These are phyloP conservation scores for Acacia melanoxylon DNA, from an alignment of 306 rosid genomes.

Conservation along the genomic window DNA sequence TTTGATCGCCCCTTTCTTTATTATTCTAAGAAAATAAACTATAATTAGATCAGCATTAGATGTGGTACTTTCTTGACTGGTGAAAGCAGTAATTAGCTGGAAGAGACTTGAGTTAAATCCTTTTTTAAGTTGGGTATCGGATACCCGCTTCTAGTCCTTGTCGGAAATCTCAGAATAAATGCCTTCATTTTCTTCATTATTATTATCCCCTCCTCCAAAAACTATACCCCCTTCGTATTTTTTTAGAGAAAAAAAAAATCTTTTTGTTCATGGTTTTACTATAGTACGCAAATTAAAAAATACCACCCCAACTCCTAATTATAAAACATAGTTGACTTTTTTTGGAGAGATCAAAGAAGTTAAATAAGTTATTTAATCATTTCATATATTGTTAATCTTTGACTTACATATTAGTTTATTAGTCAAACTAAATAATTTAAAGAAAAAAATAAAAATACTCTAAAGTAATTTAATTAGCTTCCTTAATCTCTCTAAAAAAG, in stretches of 20 bases:
- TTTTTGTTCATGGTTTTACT: neutral
- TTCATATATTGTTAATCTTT: too few relatives aligned
- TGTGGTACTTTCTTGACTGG: neutral
- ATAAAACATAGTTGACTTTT: too few relatives aligned
- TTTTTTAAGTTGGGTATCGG: constrained; percentile 33
- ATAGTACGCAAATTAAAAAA: neutral
- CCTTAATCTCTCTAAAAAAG: too few relatives aligned
- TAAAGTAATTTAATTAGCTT: too few relatives aligned
- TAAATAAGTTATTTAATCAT: too few relatives aligned
- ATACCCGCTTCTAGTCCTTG: constrained; percentile 23
- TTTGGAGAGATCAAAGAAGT: too few relatives aligned
- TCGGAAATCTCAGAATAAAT: constrained; percentile 37
- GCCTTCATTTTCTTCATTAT: constrained; percentile 19
- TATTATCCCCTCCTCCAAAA: neutral
- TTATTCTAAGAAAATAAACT: neutral
- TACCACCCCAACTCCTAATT: too few relatives aligned
- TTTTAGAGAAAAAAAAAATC: neutral
- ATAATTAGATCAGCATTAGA: neutral
- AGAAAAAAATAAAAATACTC: too few relatives aligned
- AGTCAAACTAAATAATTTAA: too few relatives aligned
- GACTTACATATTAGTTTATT: too few relatives aligned
- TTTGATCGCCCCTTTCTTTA: too few relatives aligned
- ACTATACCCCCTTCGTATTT: neutral
- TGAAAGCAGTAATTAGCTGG: neutral
- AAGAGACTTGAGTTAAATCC: constrained; percentile 3